A percentile compares a stretch with the other conserved stretches of the same genome.
Evolutionary conservation across 2,329 filamentous ascomycete genomes (phyloP).

Genomic region (Trichoderma sp.): DNA sequence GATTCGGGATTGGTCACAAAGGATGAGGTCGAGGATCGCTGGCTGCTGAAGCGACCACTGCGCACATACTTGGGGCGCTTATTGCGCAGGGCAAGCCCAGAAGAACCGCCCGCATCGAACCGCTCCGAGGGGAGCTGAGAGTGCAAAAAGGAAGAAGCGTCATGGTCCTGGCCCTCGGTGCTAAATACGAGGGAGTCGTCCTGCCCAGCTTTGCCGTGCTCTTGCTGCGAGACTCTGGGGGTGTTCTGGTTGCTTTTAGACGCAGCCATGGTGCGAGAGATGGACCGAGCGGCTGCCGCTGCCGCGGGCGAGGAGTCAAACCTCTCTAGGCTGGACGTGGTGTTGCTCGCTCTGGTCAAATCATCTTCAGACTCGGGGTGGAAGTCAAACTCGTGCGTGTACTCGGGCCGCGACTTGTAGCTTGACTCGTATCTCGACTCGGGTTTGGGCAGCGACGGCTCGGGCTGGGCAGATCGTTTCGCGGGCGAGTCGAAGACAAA

Average conservation of each 20-base stretch:
- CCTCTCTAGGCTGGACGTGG: constrained; percentile 50
- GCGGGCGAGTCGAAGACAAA: constrained; percentile 53
- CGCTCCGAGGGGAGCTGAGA: constrained; percentile 33
- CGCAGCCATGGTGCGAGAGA: constrained; percentile 51
- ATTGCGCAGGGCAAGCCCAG: constrained; percentile 45
- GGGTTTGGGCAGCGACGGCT: not conserved
- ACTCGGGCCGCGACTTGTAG: constrained; percentile 23
- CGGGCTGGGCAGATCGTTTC: constrained; percentile 28
- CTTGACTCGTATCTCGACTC: constrained; percentile 16
- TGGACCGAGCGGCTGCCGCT: constrained; percentile 51
- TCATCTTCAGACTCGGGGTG: constrained; percentile 24
- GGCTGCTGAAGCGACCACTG: constrained; percentile 56
- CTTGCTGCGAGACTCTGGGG: constrained; percentile 25
- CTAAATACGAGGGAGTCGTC: constrained; percentile 33
- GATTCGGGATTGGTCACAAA: constrained; percentile 53
- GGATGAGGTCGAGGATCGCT: constrained; percentile 60
- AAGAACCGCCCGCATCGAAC: constrained; percentile 45
- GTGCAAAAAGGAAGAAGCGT: constrained; percentile 29
- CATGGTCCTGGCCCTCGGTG: constrained; percentile 30
- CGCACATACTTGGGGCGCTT: constrained; percentile 56
- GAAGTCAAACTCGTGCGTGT: constrained; percentile 14
- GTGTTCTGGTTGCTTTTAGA: constrained; percentile 24
- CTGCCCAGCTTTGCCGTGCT: constrained; percentile 28
- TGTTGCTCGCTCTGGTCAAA: constrained; percentile 36
- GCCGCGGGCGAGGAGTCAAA: constrained; percentile 56